These are phyloP conservation scores for Yamadazyma nakazawae DNA, from an alignment of 805 yeast genomes.

Conservation along the genomic window DNA sequence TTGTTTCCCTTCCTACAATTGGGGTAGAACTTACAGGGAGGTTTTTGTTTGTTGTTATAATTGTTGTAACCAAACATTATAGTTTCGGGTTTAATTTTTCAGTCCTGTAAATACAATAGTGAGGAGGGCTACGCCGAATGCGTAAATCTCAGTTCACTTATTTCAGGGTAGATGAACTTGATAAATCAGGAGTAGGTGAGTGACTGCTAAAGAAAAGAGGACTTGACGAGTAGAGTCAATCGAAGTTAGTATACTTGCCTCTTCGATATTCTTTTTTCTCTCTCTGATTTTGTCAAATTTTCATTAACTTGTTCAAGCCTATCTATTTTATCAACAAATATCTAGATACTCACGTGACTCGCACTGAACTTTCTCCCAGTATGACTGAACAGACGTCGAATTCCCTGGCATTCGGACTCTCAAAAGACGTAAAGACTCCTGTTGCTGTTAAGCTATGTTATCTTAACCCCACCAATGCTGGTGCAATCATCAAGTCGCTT, in stretches of 20 bases:
- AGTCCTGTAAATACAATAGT: too few species aligned
- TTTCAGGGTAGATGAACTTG: neutral
- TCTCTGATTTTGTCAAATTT: too few species aligned
- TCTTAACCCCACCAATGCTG: conserved; percentile 19
- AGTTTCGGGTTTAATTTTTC: neutral
- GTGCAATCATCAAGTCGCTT: conserved; percentile 9
- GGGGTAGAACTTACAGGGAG: conserved; percentile 15
- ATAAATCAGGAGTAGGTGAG: neutral
- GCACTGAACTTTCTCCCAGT: neutral
- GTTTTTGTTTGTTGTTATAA: neutral
- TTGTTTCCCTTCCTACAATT: conserved; percentile 26
- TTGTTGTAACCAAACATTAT: neutral
- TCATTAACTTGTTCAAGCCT: neutral
- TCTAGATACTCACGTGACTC: neutral
- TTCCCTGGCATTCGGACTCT: conserved; percentile 37
- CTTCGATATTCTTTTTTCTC: too few species aligned
- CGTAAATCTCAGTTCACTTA: neutral
- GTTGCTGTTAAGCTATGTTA: conserved; percentile 31
- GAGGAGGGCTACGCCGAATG: neutral
- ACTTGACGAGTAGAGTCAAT: too few species aligned
- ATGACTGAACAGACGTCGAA: conserved; percentile 9
- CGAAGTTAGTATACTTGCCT: too few species aligned
- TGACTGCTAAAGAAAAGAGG: too few species aligned
- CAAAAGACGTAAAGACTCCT: conserved; percentile 34
- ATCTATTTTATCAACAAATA: too few species aligned